Base-by-base conservation (phyloP, 148 eudicot genomes). In the Cornus controversa region DNA sequence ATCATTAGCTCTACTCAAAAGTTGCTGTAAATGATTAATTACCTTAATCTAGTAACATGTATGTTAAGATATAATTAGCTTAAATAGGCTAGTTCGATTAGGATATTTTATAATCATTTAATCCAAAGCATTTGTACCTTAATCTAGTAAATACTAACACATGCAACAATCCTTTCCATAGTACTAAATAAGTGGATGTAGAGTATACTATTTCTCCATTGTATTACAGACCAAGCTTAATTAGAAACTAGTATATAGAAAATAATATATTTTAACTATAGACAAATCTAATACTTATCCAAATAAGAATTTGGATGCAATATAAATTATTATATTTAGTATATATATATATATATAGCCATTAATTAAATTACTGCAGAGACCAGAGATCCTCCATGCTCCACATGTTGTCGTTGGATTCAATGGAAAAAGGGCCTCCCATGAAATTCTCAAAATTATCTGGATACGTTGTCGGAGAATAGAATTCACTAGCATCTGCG, bases 321-420 rank as follows among this genome's bases (percentile, higher is more conserved):
- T 45, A 11, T 45, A 45, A 16, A 50, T 50, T 50, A 50, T 50
- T 13, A 50, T 50, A 47, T 47, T 1, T 10, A 47, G 6, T 47
- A 47, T 47, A 47, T 47, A 47, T 47, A 47, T 47, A 47, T 50
- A 50, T 72, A 71, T 76, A 23, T 79, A 83, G 24, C 79, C 84
- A 80, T 82, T 85, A 71, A 80, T 82, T 85, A 71, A 89, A 84
- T 66, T 84, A 54, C 63, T 90, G 88, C 86, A 87, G 81, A 70
- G 93, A 84, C 93, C 93, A 90, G 66, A 90, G 72, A 79, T 87
- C 89, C 78, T 90, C 90, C 70, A 80, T 80, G 28, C 72, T 67
- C 93, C 93, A 90, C 25, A 86, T 76, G 45, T 79, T 78, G 29
- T 89, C 89, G 50, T 45, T 83, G 5, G 80, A 24, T 37, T 75